Evolutionary conservation across 495 filamentous ascomycete genomes (phyloP).

Genomic region (Baudoinia panamericana): DNA sequence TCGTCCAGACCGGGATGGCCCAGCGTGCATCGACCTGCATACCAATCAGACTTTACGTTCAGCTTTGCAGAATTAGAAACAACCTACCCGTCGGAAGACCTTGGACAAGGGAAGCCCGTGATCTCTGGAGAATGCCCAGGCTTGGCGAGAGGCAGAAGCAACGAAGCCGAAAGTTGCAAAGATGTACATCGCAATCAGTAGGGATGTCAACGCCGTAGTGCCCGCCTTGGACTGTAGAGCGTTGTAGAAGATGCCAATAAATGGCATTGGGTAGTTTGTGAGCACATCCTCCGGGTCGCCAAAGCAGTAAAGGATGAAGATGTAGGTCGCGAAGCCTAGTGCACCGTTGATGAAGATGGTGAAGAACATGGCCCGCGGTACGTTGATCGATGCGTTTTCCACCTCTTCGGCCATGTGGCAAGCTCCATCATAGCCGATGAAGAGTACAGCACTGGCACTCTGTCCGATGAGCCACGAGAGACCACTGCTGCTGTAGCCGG

Average conservation of each 20-base stretch:
- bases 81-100: slow-evolving; percentile 9
- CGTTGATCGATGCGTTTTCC: slow-evolving; percentile 1
- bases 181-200: slow-evolving; percentile 6
- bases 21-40: slow-evolving; percentile 9
- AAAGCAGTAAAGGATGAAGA: slow-evolving; percentile 9
- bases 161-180: slow-evolving; percentile 1
- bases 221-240: slow-evolving; percentile 6
- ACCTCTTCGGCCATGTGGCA: slow-evolving; percentile 14
- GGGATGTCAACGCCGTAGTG: slow-evolving; percentile 3
- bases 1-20: slow-evolving; percentile 3
- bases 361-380: slow-evolving; percentile 7
- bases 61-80: background rate
- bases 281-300: slow-evolving; percentile 5
- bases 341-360: slow-evolving; percentile 12
- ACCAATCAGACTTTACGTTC: background rate
- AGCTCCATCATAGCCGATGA: slow-evolving; percentile 3
- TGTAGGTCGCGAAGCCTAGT: slow-evolving; percentile 4
- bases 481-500: slow-evolving; percentile 7
- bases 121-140: slow-evolving; percentile 13
- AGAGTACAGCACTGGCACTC: background rate
- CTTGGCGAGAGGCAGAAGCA: slow-evolving; percentile 9
- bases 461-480: slow-evolving; percentile 11
- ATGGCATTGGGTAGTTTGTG: slow-evolving; percentile 5
- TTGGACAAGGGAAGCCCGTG: slow-evolving; percentile 13
- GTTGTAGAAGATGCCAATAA: slow-evolving; percentile 11